A percentile compares a stretch with the other conserved stretches of the same genome.
These are phyloP conservation scores for Carex arenaria DNA, from an alignment of 202 grass and related monocot genomes.

Conservation along the genomic window DNA sequence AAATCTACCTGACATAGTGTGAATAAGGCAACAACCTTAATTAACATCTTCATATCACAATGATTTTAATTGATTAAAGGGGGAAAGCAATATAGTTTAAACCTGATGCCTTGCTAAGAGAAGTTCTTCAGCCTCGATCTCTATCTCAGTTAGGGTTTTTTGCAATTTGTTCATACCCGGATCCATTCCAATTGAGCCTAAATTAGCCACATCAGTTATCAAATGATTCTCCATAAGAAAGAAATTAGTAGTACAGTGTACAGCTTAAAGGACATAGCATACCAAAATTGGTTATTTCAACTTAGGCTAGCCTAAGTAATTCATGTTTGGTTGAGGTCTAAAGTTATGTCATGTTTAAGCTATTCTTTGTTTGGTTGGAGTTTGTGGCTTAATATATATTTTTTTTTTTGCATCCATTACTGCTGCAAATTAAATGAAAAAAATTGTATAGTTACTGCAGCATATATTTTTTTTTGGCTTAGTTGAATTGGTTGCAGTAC, in stretches of 20 bases:
- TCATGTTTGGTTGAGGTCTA: too few species aligned
- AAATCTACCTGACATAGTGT: neutral
- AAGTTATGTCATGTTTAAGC: too few species aligned
- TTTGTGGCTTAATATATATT: too few species aligned
- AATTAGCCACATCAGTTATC: neutral
- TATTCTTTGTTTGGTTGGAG: too few species aligned
- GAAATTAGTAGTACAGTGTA: neutral
- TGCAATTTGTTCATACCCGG: conserved; percentile 55
- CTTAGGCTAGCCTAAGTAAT: too few species aligned
- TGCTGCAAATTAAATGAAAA: too few species aligned
- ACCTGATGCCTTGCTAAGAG: conserved; percentile 86
- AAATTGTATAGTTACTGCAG: too few species aligned
- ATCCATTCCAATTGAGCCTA: conserved; percentile 53
- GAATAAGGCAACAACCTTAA: neutral
- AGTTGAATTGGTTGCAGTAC: too few species aligned
- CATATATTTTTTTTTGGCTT: too few species aligned
- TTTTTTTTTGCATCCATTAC: too few species aligned
- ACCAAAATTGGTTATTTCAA: too few species aligned
- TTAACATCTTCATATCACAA: neutral
- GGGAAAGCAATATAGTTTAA: neutral
- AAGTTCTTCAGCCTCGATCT: conserved; percentile 62
- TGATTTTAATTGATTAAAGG: neutral
- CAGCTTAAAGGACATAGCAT: neutral
- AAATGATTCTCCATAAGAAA: neutral
- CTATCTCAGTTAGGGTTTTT: conserved; percentile 50